Evolutionary conservation across 192 early-diverging fungal genomes (phyloP).

Genomic region (Powellomyces hirtus): DNA sequence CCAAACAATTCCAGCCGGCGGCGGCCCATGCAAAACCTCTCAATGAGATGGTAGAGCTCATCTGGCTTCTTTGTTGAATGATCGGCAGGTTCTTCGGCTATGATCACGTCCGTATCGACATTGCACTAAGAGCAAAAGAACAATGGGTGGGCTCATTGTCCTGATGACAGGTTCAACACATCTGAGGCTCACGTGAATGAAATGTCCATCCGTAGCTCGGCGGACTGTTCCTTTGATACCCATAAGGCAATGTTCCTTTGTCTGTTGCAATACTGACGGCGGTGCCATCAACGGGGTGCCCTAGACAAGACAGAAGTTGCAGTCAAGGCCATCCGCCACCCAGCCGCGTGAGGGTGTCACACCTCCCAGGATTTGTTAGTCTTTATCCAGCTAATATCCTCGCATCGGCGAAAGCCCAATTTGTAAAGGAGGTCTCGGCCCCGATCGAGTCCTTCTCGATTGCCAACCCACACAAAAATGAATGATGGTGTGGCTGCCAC

Average conservation of each 20-base stretch:
- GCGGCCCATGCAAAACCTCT: slow-evolving; percentile 64
- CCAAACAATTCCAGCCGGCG: slow-evolving; percentile 65
- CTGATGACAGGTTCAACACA: too few species aligned
- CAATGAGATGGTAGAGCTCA: slow-evolving; percentile 63
- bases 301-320: slow-evolving; percentile 3
- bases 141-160: too few species aligned
- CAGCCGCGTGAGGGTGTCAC: background rate
- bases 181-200: slow-evolving; percentile 57
- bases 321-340: background rate
- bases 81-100: slow-evolving; percentile 53
- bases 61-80: slow-evolving; percentile 50
- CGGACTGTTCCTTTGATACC: slow-evolving; percentile 67
- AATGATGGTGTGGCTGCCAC: slow-evolving; percentile 60
- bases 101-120: slow-evolving; percentile 67
- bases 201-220: slow-evolving; percentile 61
- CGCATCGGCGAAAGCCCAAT: slow-evolving; percentile 67
- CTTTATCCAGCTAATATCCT: slow-evolving; percentile 68
- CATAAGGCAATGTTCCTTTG: slow-evolving; percentile 69
- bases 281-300: slow-evolving; percentile 38
- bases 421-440: slow-evolving; percentile 56
- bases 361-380: slow-evolving; percentile 53
- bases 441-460: slow-evolving; percentile 49
- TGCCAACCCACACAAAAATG: slow-evolving; percentile 58
- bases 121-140: too few species aligned
- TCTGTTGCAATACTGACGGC: slow-evolving; percentile 50